Base-by-base conservation (phyloP, 345 rosid genomes). In the Passiflora organensis region DNA sequence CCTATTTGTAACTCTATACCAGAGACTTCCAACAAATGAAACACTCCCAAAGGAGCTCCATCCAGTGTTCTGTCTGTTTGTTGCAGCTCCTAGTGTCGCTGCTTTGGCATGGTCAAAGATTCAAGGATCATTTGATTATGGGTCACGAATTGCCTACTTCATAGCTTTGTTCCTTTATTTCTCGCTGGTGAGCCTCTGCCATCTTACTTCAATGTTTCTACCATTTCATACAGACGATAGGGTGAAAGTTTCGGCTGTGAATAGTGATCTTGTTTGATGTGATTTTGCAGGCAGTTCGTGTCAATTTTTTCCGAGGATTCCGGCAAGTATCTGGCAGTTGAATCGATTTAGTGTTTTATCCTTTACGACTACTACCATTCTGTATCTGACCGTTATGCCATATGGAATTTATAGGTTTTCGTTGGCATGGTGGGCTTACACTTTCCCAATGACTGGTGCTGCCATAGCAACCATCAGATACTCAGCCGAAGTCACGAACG, bases 391-490 rank as follows among this genome's bases (percentile, higher is more conserved):
- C 2, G 20, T 24, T 44, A 10, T 28, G 43, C 54, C 42, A 45
- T 6, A 53, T 38, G 61, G 16, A 21, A 58, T 51, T 41, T 25
- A 18, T 64, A 89, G 90, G 82, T 88, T 91, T 67, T 88, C 95
- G 25, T 60, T 82, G 72, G 85, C 95, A 49, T 86, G 95, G 95
- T 91, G 98, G 96, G 98, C 95, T 6, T 91, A 86, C 64, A 88
- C 96, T 17, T 88, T 91, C 63, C 90, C 98, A 0, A 70, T 78
- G 87, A 81, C 87, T 1, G 74, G 83, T 2, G 87, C 85, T 15
- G 90, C 90, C 32, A 75, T 77, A 48, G 79, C 91, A 23, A 83
- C 91, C n/a, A 80, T 81, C 15, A 71, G 71, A 45, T 86, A 82
- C 64, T 78, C 88, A 43, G 74, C 65, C 2, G 80, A 73, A 73